Evolutionary conservation across 2,329 filamentous ascomycete species (phyloP).

Genomic region (Aspergillus brunneoviolaceus): DNA sequence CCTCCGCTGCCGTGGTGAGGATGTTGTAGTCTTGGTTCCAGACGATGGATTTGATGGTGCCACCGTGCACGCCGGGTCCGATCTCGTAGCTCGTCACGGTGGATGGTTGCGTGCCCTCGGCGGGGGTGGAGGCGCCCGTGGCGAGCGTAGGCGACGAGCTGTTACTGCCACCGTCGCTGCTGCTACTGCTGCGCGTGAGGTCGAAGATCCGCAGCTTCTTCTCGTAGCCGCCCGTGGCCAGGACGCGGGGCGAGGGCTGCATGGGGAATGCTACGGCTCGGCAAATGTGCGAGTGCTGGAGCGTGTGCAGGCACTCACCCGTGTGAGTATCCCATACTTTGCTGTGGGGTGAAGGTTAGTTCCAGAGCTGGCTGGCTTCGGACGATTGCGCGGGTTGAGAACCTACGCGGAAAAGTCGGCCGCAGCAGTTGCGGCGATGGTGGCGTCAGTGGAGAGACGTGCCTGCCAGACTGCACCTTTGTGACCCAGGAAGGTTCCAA

Average conservation of each 20-base stretch:
- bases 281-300: slow-evolving; percentile 93
- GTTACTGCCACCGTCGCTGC: slow-evolving; percentile 28
- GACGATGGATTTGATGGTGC: slow-evolving; percentile 92
- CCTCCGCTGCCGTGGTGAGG: slow-evolving; percentile 83
- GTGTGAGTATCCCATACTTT: slow-evolving; percentile 98
- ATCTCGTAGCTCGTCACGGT: slow-evolving; percentile 76
- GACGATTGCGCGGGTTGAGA: slow-evolving; percentile 3
- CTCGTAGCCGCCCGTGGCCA: slow-evolving; percentile 92
- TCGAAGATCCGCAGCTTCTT: slow-evolving; percentile 97
- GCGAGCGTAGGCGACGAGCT: slow-evolving; percentile 41
- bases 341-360: slow-evolving; percentile 50
- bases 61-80: slow-evolving; percentile 76
- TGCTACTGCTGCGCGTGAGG: slow-evolving; percentile 58
- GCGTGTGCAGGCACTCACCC: slow-evolving; percentile 80
- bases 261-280: slow-evolving; percentile 87
- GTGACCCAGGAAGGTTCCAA: slow-evolving; percentile 96
- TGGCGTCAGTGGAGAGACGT: slow-evolving; percentile 81
- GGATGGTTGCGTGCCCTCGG: slow-evolving; percentile 47
- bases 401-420: slow-evolving; percentile 92
- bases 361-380: slow-evolving; percentile 1
- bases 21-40: slow-evolving; percentile 89
- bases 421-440: slow-evolving; percentile 85
- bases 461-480: slow-evolving; percentile 98
- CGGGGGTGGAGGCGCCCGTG: slow-evolving; percentile 28
- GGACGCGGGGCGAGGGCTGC: slow-evolving; percentile 71